Percentiles rank a stretch among this genome's conserved stretches.
Evolutionary conservation across 495 filamentous ascomycete species (phyloP).

Genomic region (Parathielavia hyrcaniae): DNA sequence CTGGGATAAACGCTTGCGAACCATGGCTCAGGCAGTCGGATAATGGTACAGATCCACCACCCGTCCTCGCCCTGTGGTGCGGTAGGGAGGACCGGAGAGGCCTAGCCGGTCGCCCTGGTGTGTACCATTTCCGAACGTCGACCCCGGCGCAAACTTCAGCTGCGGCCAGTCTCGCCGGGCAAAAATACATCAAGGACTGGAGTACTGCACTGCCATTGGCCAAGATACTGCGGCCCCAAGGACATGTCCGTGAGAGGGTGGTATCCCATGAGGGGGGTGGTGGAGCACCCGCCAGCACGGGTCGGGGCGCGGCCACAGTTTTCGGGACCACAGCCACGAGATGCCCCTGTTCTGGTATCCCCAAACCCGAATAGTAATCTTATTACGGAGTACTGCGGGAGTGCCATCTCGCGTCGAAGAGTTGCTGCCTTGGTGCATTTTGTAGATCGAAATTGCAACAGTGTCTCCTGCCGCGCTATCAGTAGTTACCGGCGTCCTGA

Average conservation of each 20-base stretch:
- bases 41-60: not conserved
- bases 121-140: not conserved
- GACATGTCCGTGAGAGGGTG: slow-evolving; percentile 5
- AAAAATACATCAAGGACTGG: slow-evolving; percentile 6
- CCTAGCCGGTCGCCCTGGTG: not conserved
- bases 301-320: slow-evolving; percentile 3
- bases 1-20: slow-evolving; percentile 3
- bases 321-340: slow-evolving; percentile 11
- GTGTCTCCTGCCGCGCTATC: not conserved
- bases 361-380: not conserved
- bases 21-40: not conserved
- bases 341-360: not conserved
- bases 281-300: slow-evolving; percentile 13
- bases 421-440: slow-evolving; percentile 14
- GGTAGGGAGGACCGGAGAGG: not conserved
- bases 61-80: not conserved
- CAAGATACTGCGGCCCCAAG: slow-evolving; percentile 16
- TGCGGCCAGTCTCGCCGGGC: not conserved
- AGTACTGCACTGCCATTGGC: slow-evolving; percentile 12
- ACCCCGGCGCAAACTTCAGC: slow-evolving; percentile 16
- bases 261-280: not conserved
- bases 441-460: not conserved
- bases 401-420: no score
- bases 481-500: not conserved
- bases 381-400: no score